These are phyloP conservation scores for Daedaleopsis nitida DNA, from an alignment of 768 basidiomycete species.

Conservation along the genomic window DNA sequence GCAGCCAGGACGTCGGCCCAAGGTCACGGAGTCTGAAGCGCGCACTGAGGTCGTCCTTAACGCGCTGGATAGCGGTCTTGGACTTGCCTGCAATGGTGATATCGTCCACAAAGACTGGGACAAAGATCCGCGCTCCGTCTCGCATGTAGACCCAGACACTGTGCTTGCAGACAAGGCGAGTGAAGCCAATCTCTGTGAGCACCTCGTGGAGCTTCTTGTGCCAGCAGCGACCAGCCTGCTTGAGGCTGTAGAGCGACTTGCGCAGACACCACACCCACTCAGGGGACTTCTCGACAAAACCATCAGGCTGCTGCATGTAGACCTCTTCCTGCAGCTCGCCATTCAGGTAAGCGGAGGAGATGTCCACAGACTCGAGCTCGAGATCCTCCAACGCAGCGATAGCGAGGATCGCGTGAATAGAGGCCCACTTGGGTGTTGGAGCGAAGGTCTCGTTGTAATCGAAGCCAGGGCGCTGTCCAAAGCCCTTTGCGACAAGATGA, in stretches of 20 bases:
- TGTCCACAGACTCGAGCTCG: constrained; percentile 29
- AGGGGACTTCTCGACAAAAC: constrained; percentile 19
- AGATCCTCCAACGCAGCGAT: constrained; percentile 28
- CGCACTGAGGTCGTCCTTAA: not conserved
- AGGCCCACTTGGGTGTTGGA: constrained; percentile 24
- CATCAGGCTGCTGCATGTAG: constrained; percentile 32
- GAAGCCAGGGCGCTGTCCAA: constrained; percentile 35
- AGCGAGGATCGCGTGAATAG: constrained; percentile 26
- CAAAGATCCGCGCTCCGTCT: constrained; percentile 28
- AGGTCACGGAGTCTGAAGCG: constrained; percentile 1
- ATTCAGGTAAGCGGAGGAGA: constrained; percentile 32
- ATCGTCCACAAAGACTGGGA: constrained; percentile 34
- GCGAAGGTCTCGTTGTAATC: no score
- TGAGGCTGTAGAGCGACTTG: no score
- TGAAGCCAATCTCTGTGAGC: no score
- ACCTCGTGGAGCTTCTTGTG: no score
- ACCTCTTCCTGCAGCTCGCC: constrained; percentile 30
- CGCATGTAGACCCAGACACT: constrained; percentile 31
- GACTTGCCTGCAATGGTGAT: constrained; percentile 34
- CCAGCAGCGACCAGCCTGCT: no score
- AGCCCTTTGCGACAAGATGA: no score
- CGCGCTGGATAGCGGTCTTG: constrained; percentile 5
- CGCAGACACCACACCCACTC: no score
- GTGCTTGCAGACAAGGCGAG: no score
- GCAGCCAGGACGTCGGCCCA: not conserved